phyloP scores from a whole-genome alignment of 768 basidiomycete genomes.

The Strobilomyces echinocephalus region DNA sequence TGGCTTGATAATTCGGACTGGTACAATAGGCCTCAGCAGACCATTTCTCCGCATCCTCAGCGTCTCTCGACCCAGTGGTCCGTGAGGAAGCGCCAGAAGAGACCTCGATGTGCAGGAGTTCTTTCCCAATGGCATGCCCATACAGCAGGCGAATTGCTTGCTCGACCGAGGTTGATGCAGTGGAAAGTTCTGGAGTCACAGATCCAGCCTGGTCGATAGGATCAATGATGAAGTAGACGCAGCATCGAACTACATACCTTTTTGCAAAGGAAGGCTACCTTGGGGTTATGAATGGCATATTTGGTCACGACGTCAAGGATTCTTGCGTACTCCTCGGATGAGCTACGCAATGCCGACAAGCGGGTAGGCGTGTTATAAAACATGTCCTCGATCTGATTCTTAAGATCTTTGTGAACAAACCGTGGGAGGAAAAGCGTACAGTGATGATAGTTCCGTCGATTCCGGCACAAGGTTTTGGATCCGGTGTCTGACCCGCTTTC shows the following conservation, averaged over 20 bases:
- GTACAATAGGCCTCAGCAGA: slow-evolving; percentile 72
- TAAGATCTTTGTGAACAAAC: background rate
- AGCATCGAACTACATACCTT: slow-evolving; percentile 50
- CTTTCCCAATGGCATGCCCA: slow-evolving; percentile 73
- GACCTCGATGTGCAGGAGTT: slow-evolving; percentile 51
- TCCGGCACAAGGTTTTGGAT: slow-evolving; percentile 88
- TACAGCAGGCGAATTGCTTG: slow-evolving; percentile 80
- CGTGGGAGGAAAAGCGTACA: slow-evolving; percentile 38
- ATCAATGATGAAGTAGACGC: slow-evolving; percentile 1
- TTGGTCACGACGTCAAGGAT: slow-evolving; percentile 90
- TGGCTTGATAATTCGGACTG: slow-evolving; percentile 84
- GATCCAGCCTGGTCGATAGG: slow-evolving; percentile 56
- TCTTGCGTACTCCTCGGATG: slow-evolving; percentile 87
- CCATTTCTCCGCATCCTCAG: slow-evolving; percentile 51
- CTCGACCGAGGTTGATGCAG: slow-evolving; percentile 58
- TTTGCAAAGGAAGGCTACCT: slow-evolving; percentile 84
- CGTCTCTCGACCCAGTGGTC: slow-evolving; percentile 13
- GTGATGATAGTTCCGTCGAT: slow-evolving; percentile 91
- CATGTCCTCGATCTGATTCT: slow-evolving; percentile 80
- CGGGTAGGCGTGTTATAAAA: slow-evolving; percentile 93
- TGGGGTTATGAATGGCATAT: slow-evolving; percentile 92
- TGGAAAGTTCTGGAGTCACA: slow-evolving; percentile 73
- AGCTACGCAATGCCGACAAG: slow-evolving; percentile 73
- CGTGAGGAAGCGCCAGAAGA: slow-evolving; percentile 31
- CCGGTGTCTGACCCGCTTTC: slow-evolving; percentile 64